These are phyloP conservation scores for Lumnitzera racemosa DNA, from an alignment of 345 rosid genomes.

Conservation along the genomic window DNA sequence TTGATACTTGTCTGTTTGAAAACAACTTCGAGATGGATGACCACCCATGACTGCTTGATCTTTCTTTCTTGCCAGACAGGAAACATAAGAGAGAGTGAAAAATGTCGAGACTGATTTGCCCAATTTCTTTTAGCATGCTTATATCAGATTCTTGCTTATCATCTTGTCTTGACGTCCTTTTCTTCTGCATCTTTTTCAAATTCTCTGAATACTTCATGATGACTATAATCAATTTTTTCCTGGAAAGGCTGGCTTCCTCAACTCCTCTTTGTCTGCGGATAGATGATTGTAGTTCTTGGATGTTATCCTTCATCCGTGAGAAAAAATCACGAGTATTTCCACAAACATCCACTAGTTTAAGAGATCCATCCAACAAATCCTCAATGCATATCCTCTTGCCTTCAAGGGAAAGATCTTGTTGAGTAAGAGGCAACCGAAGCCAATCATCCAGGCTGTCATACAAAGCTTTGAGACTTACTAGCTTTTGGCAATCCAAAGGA, in stretches of 20 bases:
- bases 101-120: slow-evolving; percentile 18
- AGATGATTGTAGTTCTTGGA: slow-evolving; percentile 24
- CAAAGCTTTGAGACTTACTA: slow-evolving; percentile 10
- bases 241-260: slow-evolving; percentile 13
- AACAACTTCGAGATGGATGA: slow-evolving; percentile 16
- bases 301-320: slow-evolving; percentile 21
- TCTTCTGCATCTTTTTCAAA: slow-evolving; percentile 19
- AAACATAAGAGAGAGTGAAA: slow-evolving; percentile 23
- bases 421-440: slow-evolving; percentile 17
- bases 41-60: slow-evolving; percentile 9
- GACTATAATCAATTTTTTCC: slow-evolving; percentile 23
- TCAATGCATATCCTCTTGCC: slow-evolving; percentile 8
- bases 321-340: slow-evolving; percentile 27
- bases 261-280: slow-evolving; percentile 23
- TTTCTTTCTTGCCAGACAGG: slow-evolving; percentile 9
- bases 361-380: slow-evolving; percentile 33
- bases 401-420: slow-evolving; percentile 12
- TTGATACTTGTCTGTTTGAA: slow-evolving; percentile 12
- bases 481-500: slow-evolving; percentile 2
- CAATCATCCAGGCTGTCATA: slow-evolving; percentile 8
- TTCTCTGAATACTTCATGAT: background rate
- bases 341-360: slow-evolving; percentile 32
- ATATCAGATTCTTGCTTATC: background rate
- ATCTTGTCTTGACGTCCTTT: background rate
- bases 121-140: slow-evolving; percentile 22